Percentiles rank a stretch among this genome's conserved stretches.
Conservation (phyloP, 1,139 yeast species). For the Geotrichum cucujoidarum region DNA sequence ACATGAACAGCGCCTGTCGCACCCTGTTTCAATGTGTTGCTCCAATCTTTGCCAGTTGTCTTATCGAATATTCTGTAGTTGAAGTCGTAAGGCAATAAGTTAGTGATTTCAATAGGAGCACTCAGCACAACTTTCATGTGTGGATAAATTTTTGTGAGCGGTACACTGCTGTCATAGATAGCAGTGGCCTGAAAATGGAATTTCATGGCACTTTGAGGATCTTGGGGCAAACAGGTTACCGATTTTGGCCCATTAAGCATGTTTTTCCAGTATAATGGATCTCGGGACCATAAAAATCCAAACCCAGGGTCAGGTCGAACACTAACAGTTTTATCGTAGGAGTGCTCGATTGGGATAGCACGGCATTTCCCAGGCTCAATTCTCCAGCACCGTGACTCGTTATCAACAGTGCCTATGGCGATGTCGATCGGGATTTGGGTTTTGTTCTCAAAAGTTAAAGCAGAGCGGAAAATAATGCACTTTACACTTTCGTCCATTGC, state of each 20-base stretch:
- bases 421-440: conserved; percentile 59
- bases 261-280: conserved; percentile 60
- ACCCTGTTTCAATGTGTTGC: conserved; percentile 58
- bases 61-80: conserved; percentile 75
- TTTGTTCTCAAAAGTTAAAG: conserved; percentile 64
- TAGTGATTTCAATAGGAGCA: conserved; percentile 84
- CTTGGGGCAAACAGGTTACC: conserved; percentile 52
- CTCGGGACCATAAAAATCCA: conserved; percentile 63
- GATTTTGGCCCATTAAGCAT: conserved; percentile 50
- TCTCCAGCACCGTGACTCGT: conserved; percentile 19
- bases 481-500: conserved; percentile 71
- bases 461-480: conserved; percentile 66
- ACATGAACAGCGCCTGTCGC: conserved; percentile 70
- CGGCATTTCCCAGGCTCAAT: conserved; percentile 52
- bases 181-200: conserved; percentile 77
- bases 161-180: conserved; percentile 55
- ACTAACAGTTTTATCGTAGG: conserved; percentile 53
- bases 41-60: conserved; percentile 66
- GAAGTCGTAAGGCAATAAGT: conserved; percentile 77
- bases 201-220: conserved; percentile 33
- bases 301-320: conserved; percentile 58
- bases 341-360: conserved; percentile 70
- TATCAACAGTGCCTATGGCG: conserved; percentile 26
- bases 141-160: conserved; percentile 72
- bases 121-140: conserved; percentile 74